phyloP scores from a whole-genome alignment of 1,284 basidiomycete genomes.

The Stygiomarasmius scandens region DNA sequence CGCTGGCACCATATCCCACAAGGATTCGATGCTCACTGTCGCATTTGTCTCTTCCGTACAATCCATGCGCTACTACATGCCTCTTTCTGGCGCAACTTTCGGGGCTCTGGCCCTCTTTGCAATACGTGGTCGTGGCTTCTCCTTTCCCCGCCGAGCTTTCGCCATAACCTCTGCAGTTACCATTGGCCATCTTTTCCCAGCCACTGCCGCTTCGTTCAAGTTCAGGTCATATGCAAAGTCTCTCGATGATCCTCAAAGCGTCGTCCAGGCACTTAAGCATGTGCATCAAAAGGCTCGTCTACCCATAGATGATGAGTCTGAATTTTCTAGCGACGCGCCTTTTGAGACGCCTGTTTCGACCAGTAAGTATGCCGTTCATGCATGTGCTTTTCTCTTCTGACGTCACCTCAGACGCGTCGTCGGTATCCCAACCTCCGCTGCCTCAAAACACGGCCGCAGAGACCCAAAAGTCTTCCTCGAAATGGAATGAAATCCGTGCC shows the following conservation, averaged over 20 bases:
- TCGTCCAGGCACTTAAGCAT: constrained; percentile 6
- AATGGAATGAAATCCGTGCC: constrained; percentile 67
- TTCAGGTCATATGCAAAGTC: constrained; percentile 1
- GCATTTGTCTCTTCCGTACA: constrained; percentile 39
- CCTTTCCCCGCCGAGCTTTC: not conserved
- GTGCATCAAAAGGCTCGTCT: not conserved
- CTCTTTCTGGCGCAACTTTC: constrained; percentile 39
- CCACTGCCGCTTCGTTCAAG: not conserved
- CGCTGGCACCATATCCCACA: constrained; percentile 49
- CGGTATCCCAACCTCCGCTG: not conserved
- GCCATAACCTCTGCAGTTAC: not conserved
- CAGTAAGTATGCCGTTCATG: not conserved
- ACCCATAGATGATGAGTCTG: not conserved
- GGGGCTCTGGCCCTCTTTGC: not conserved
- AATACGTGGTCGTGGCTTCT: not conserved
- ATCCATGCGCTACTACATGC: constrained; percentile 32
- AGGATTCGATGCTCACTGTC: constrained; percentile 57
- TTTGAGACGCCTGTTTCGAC: not conserved
- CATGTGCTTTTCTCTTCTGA: constrained; percentile 1
- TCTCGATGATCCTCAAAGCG: constrained; percentile 12
- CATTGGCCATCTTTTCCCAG: not conserved
- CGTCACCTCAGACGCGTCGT: constrained; percentile 4
- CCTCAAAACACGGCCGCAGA: constrained; percentile 2
- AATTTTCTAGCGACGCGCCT: not conserved
- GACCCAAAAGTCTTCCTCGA: constrained; percentile 29